Evolutionary conservation across 495 filamentous ascomycete genomes (phyloP).

Genomic region (Sporormia fimetaria): DNA sequence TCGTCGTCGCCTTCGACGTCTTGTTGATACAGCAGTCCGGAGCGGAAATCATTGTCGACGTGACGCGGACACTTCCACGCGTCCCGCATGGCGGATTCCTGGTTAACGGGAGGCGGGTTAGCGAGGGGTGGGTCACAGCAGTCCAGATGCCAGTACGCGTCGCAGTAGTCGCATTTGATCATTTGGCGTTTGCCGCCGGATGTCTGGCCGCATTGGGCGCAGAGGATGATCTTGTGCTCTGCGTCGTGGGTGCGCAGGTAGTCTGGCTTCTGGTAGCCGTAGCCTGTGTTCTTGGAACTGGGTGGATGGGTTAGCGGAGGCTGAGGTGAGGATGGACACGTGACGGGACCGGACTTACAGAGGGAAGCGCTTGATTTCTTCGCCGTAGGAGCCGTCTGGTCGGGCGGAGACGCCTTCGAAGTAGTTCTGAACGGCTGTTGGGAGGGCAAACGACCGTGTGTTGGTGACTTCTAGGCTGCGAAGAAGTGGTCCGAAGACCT

Average conservation of each 20-base stretch:
- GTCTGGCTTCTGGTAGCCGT: conserved; percentile 35
- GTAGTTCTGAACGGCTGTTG: conserved; percentile 52
- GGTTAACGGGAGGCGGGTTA: conserved; percentile 47
- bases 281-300: conserved; percentile 21
- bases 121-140: conserved; percentile 79
- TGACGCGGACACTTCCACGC: conserved; percentile 89
- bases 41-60: conserved; percentile 46
- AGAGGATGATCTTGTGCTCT: conserved; percentile 43
- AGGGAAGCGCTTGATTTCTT: conserved; percentile 38
- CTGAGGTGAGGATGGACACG: conserved; percentile 3
- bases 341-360: conserved; percentile 17
- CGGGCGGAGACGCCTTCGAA: conserved; percentile 66
- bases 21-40: conserved; percentile 12
- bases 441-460: conserved; percentile 62
- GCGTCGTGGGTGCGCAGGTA: conserved; percentile 56
- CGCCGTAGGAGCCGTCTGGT: conserved; percentile 67
- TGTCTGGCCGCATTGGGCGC: conserved; percentile 30
- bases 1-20: conserved; percentile 4
- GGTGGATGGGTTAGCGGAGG: no score
- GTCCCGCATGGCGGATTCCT: conserved; percentile 39
- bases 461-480: conserved; percentile 50
- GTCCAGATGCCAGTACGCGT: conserved; percentile 76
- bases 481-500: conserved; percentile 48
- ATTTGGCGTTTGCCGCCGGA: conserved; percentile 22
- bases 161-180: conserved; percentile 53